Conservation (phyloP, 768 basidiomycete genomes). For the Amanita rimosa region DNA sequence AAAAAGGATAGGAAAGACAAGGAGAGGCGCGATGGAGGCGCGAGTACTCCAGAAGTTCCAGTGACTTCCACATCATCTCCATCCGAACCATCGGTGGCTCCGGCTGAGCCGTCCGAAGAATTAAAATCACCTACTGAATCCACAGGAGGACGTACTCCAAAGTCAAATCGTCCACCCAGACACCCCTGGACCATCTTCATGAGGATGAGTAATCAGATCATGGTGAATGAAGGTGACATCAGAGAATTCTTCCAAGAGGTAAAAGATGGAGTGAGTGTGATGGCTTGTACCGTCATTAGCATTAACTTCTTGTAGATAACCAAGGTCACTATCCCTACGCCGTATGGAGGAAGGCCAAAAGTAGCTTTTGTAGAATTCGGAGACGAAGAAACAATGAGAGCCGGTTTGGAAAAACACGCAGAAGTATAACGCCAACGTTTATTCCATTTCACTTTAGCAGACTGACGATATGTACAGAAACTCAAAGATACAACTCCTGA, state of each 20-base stretch:
- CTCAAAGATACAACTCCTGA: conserved; percentile 56
- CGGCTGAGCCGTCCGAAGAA: conserved; percentile 20
- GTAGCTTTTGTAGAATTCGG: conserved; percentile 87
- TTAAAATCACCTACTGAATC: conserved; percentile 50
- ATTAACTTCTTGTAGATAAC: conserved; percentile 39
- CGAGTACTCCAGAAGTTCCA: conserved; percentile 20
- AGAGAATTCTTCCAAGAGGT: conserved; percentile 70
- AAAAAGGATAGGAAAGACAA: conserved; percentile 53
- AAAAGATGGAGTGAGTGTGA: conserved; percentile 47
- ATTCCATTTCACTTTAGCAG: not conserved
- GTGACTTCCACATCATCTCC: conserved; percentile 19
- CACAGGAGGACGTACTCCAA: conserved; percentile 62
- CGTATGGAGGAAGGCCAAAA: conserved; percentile 37
- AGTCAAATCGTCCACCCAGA: conserved; percentile 45
- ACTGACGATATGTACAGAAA: conserved; percentile 33
- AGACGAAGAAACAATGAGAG: conserved; percentile 78
- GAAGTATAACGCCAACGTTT: conserved; percentile 36
- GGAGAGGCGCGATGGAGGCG: conserved; percentile 32
- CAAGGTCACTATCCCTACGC: conserved; percentile 47
- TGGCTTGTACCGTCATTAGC: not conserved
- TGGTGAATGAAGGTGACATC: conserved; percentile 52
- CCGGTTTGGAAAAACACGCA: conserved; percentile 62
- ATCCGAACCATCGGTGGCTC: conserved; percentile 16
- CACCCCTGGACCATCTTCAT: conserved; percentile 85
- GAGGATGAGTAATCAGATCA: conserved; percentile 37